Evolutionary conservation across 139 green algal genomes (phyloP).

Genomic region (Auxenochlorella pyrenoidosa): DNA sequence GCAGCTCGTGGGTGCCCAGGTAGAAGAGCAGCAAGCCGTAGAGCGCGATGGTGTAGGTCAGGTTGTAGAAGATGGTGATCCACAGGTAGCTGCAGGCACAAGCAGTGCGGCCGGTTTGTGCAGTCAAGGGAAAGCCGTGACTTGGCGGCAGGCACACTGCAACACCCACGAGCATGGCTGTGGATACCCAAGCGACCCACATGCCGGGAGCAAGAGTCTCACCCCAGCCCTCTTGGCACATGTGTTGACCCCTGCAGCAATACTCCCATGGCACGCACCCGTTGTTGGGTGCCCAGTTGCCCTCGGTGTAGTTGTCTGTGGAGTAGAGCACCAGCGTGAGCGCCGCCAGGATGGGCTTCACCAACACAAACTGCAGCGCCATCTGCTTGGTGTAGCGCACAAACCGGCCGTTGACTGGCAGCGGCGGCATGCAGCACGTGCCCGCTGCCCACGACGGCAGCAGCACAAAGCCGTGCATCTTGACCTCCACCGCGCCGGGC

Average conservation of each 20-base stretch:
- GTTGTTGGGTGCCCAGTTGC: slow-evolving; percentile 75
- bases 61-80: slow-evolving; percentile 94
- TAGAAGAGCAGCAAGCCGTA: slow-evolving; percentile 97
- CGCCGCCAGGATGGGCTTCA: slow-evolving; percentile 91
- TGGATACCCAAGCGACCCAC: too few relatives aligned
- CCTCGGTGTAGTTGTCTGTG: slow-evolving; percentile 82
- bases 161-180: too few relatives aligned
- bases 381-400: slow-evolving; percentile 89
- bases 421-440: slow-evolving; percentile 92
- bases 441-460: slow-evolving; percentile 78
- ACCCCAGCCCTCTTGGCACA: too few relatives aligned
- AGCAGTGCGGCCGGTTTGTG: too few relatives aligned
- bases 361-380: slow-evolving; percentile 95
- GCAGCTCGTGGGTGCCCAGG: slow-evolving; percentile 89
- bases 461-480: slow-evolving; percentile 86
- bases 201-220: too few relatives aligned
- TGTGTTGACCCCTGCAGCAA: background rate
- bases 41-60: slow-evolving; percentile 93
- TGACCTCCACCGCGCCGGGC: slow-evolving; percentile 90
- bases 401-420: slow-evolving; percentile 87
- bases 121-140: background rate
- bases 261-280: slow-evolving; percentile 41
- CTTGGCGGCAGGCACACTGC: too few relatives aligned
- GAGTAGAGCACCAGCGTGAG: slow-evolving; percentile 86
- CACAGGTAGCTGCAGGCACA: slow-evolving; percentile 76